These are phyloP conservation scores for Sporothrix sp. DNA, from an alignment of 2,329 filamentous ascomycete species.

Conservation along the genomic window DNA sequence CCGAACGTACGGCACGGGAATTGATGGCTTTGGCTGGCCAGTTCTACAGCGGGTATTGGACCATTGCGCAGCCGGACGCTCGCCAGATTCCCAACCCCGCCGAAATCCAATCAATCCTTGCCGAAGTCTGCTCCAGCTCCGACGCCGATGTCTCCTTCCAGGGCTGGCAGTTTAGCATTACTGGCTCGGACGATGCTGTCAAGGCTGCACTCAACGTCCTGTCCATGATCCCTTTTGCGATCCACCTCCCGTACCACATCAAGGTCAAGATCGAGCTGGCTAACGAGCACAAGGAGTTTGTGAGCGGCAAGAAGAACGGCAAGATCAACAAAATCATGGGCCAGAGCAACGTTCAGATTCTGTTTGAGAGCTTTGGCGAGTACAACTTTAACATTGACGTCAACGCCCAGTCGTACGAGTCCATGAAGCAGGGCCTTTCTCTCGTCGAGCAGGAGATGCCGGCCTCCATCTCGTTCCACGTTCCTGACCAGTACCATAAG, in stretches of 20 bases:
- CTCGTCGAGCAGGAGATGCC: conserved; percentile 99
- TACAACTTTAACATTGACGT: conserved; percentile 99
- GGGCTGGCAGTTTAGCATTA: conserved; percentile 86
- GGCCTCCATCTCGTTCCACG: conserved; percentile 96
- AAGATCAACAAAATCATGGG: conserved; percentile 99
- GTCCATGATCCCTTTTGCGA: conserved; percentile 81
- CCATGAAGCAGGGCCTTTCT: conserved; percentile 83
- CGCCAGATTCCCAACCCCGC: conserved; percentile 49
- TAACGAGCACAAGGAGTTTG: conserved; percentile 99
- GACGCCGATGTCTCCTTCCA: conserved; percentile 93
- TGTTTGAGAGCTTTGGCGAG: conserved; percentile 98
- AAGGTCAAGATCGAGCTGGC: conserved; percentile 97
- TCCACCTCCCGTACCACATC: conserved; percentile 81
- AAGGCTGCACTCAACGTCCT: conserved; percentile 93
- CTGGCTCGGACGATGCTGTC: conserved; percentile 90
- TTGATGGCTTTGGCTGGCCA: conserved; percentile 93
- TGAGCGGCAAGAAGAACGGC: conserved; percentile 98
- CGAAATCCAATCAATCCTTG: conserved; percentile 83
- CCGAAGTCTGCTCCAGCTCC: conserved; percentile 92
- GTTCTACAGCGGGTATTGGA: conserved; percentile 97
- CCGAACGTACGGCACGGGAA: conserved; percentile 89
- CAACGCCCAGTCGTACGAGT: conserved; percentile 82
- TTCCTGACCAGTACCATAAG: conserved; percentile 98
- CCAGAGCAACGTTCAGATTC: conserved; percentile 97
- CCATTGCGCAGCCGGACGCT: conserved; percentile 70